Base-by-base conservation (phyloP, 441 rosid species). In the Theobroma grandiflorum region DNA sequence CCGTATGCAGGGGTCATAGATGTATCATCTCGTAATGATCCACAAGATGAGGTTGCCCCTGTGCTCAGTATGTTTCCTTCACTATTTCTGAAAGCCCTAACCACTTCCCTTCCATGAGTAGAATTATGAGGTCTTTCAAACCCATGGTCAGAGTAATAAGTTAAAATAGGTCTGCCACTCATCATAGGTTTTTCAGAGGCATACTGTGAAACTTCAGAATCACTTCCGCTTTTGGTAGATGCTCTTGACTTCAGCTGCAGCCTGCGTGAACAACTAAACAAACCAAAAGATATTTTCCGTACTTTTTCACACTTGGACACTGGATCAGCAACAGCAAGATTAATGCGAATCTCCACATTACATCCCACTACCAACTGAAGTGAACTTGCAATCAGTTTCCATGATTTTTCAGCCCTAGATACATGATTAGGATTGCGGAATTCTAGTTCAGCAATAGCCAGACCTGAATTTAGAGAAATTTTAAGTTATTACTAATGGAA, bases 401-500 rank as follows among this genome's bases (percentile, higher is more conserved):
- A 96, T 67, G 98, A 93, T 86, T 90, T 94, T 82, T 96, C 99
- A n/a, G 99, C 99, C 84, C 87, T 93, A 14, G 91, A 77, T 65
- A 88, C 93, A 80, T 89, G 82, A 64, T 81, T 84, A 79, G 91
- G 86, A 81, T 86, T 89, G 83, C 85, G 69, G 82, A 96, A 95
- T 76, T 92, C 95, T 78, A 96, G 72, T 76, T 91, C 98, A 70
- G 92, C 98, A 38, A 93, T 87, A 52, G 95, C 98, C 80, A 92
- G 78, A 82, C 96, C 98, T 93, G 88, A 74, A 84, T 86, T 61
- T 31, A 43, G 31, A 63, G 53, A 12, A 57, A 37, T 5, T 37
- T 61, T 78, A 59, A 72, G 64, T 77, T 49, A 78, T 78, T 33
- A 68, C 74, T 42, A 42, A n/a, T 58, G 35, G 33, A 11, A n/a